Evolutionary conservation across 208 protist species (phyloP).

Genomic region (Acanthamoeba triangularis): DNA sequence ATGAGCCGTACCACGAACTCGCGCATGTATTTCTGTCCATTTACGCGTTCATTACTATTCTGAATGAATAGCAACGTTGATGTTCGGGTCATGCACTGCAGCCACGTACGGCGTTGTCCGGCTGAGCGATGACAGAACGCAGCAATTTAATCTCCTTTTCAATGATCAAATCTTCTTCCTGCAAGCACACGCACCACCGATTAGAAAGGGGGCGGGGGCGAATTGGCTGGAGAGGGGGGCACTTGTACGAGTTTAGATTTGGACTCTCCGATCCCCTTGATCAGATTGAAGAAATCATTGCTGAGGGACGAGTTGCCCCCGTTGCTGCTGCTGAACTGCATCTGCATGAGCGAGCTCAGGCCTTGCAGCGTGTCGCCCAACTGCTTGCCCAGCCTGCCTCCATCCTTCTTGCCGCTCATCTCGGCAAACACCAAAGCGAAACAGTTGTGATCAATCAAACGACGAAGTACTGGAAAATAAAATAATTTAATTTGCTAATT

Average conservation of each 20-base stretch:
- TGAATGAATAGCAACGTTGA: neutral
- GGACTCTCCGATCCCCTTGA: constrained; percentile 68
- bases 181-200: neutral
- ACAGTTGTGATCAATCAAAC: too few species aligned
- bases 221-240: neutral
- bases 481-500: too few species aligned
- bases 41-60: neutral
- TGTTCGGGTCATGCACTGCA: neutral
- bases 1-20: constrained; percentile 91
- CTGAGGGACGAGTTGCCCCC: neutral
- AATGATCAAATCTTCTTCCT: constrained; percentile 77
- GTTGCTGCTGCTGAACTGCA: constrained; percentile 19
- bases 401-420: neutral
- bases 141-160: constrained; percentile 55
- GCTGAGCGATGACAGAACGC: constrained; percentile 22
- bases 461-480: too few species aligned
- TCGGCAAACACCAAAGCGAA: too few species aligned
- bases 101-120: constrained; percentile 26
- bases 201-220: neutral
- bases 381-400: neutral
- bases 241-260: constrained; percentile 68
- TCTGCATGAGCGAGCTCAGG: constrained; percentile 30
- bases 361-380: constrained; percentile 24
- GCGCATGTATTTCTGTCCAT: constrained; percentile 71
- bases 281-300: constrained; percentile 72